These are phyloP conservation scores for Mycena vitilis DNA, from an alignment of 768 basidiomycete species.

Conservation along the genomic window DNA sequence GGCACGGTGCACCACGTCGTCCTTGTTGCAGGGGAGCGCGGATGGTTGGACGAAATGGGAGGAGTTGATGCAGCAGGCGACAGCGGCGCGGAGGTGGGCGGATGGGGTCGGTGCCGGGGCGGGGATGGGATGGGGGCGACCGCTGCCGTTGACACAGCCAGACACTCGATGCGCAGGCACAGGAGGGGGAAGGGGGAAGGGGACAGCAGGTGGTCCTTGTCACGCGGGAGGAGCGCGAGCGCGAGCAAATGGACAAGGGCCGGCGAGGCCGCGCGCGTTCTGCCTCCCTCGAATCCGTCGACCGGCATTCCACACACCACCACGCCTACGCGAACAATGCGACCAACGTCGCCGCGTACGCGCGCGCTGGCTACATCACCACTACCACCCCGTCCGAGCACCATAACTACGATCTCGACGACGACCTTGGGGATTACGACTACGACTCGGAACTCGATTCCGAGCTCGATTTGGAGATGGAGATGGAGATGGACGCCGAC, in stretches of 20 bases:
- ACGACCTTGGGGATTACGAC: too few relatives aligned
- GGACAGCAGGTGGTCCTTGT: not conserved
- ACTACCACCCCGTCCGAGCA: not conserved
- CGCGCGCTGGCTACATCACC: constrained; percentile 22
- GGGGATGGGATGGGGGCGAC: constrained; percentile 17
- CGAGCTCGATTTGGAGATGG: not conserved
- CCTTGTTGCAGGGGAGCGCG: constrained; percentile 71
- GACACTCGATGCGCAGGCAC: not conserved
- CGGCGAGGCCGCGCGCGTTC: constrained; percentile 2
- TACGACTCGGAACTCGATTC: not conserved
- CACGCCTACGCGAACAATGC: constrained; percentile 7
- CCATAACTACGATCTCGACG: too few relatives aligned
- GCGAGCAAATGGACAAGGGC: not conserved
- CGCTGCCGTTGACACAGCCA: too few relatives aligned
- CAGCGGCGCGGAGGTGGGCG: constrained; percentile 63
- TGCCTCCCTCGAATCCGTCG: constrained; percentile 11
- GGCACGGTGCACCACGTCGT: constrained; percentile 74
- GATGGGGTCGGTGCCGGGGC: constrained; percentile 22
- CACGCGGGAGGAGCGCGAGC: constrained; percentile 30
- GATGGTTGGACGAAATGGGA: constrained; percentile 80
- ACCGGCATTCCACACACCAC: not conserved
- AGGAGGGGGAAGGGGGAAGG: not conserved
- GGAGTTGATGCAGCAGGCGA: constrained; percentile 74
- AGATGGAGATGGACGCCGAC: constrained; percentile 14
- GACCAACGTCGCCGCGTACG: constrained; percentile 15